Evolutionary conservation across 495 filamentous ascomycete genomes (phyloP).

Genomic region (Trypethelium eluteriae): DNA sequence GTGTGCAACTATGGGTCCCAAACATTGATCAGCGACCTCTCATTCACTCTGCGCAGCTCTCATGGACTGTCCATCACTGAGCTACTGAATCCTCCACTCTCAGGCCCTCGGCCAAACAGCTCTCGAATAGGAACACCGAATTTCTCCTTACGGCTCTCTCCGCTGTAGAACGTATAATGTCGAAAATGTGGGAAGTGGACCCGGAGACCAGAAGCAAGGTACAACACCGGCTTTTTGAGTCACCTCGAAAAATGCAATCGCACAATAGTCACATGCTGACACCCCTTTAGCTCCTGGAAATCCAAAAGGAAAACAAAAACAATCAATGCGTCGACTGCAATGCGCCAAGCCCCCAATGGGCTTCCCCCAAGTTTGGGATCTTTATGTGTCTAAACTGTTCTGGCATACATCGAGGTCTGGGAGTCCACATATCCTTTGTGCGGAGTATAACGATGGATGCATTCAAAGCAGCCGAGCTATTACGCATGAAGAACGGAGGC

Average conservation of each 20-base stretch:
- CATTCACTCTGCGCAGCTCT: too few species aligned
- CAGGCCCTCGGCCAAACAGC: not conserved
- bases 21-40: too few species aligned
- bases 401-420: slow-evolving; percentile 86
- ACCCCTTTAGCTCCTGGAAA: slow-evolving; percentile 60
- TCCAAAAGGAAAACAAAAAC: slow-evolving; percentile 82
- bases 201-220: slow-evolving; percentile 92
- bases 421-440: slow-evolving; percentile 97
- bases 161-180: not conserved
- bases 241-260: slow-evolving; percentile 9
- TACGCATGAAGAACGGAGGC: slow-evolving; percentile 77
- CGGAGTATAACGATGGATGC: slow-evolving; percentile 95
- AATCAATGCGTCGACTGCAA: slow-evolving; percentile 87
- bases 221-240: slow-evolving; percentile 19
- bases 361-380: slow-evolving; percentile 68
- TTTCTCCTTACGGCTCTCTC: not conserved
- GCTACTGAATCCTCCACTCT: not conserved
- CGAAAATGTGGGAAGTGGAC: slow-evolving; percentile 92
- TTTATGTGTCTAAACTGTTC: slow-evolving; percentile 97
- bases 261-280: slow-evolving; percentile 13
- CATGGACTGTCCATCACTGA: not conserved
- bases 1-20: too few species aligned
- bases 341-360: slow-evolving; percentile 94
- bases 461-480: slow-evolving; percentile 81
- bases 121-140: not conserved